phyloP scores from a whole-genome alignment of 371 early-diverging fungal genomes.

The Coemansia sp. region DNA sequence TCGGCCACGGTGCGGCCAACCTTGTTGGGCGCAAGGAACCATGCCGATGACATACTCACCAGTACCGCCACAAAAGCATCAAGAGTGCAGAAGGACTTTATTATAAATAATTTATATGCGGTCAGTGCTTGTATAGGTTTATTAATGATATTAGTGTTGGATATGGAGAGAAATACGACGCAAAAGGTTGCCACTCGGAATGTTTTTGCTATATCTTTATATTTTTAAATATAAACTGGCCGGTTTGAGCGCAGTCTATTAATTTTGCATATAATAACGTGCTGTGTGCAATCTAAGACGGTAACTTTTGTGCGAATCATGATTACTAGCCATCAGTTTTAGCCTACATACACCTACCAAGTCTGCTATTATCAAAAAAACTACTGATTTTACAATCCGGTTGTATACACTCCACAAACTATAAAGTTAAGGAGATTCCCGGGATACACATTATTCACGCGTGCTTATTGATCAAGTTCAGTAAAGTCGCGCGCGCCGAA shows the following conservation, averaged over 20 bases:
- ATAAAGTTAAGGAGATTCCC: background rate
- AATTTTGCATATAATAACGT: background rate
- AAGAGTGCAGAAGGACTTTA: conserved; percentile 37
- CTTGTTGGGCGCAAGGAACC: conserved; percentile 17
- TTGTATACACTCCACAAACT: background rate
- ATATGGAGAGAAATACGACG: background rate
- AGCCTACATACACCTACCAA: background rate
- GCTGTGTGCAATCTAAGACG: background rate
- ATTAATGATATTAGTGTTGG: background rate
- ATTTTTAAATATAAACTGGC: background rate
- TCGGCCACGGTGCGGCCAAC: conserved; percentile 25
- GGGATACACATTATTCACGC: conserved; percentile 2
- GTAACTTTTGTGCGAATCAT: background rate
- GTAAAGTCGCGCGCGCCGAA: conserved; percentile 26
- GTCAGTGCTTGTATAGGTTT: too few relatives aligned
- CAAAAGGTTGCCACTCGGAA: background rate
- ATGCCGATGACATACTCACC: conserved; percentile 19
- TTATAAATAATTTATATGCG: background rate
- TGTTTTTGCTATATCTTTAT: background rate
- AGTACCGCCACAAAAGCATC: conserved; percentile 40
- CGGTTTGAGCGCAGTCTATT: too few relatives aligned
- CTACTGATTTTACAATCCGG: background rate
- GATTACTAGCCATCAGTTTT: conserved; percentile 2
- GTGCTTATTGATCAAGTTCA: conserved; percentile 17
- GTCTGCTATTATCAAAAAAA: background rate